Base-by-base conservation (phyloP, 2,329 filamentous ascomycete genomes). In the Fusarium anthophilum region DNA sequence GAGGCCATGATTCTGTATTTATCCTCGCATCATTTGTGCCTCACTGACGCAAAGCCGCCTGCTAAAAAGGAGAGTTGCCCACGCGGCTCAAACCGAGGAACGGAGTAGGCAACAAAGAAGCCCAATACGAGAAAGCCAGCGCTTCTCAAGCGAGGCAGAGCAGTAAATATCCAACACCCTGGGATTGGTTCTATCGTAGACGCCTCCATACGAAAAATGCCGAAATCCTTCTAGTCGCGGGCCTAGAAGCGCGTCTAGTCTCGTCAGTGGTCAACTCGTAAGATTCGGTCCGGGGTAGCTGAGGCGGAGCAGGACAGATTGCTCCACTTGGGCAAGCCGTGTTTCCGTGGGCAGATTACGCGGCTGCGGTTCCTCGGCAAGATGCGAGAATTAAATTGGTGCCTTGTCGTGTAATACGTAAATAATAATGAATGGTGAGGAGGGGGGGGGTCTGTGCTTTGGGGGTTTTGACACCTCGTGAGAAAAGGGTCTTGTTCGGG, bases 311-410 rank as follows among this genome's bases (percentile, higher is more conserved):
- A 13, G 35, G 3, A 15, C 20, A n/a, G 39, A 17, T 44, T 48
- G 32, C 28, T 67, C 65, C 65, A 68, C 65, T 60, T 26, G 5
- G 24, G 4, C 20, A 37, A 53, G 63, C 63, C 65, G 63, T 51
- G 28, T 67, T 67, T 51, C 65, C 65, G 65, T 32, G 10, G 32
- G 35, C 11, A 47, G 32, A 58, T 68, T 67, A 67, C 63, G 65
- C 30, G 65, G 65, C 63, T 47, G 35, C 53, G 63, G 65, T 61
- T 61, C 35, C 38, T 47, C 45, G 63, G 45, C 65, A 68, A 58
- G 13, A 59, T 41, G 37, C 39, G 22, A 17, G 20, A 47, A 14
- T 63, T 44, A 18, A 43, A 8, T 56, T 54, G 20, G 24, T n/a
- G 20, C 20, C 14, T 54, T 18, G 51, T 13, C 28, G 35, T 17